Conservation (phyloP, 2,329 filamentous ascomycete genomes). For the Cadophora luteo-olivacea region DNA sequence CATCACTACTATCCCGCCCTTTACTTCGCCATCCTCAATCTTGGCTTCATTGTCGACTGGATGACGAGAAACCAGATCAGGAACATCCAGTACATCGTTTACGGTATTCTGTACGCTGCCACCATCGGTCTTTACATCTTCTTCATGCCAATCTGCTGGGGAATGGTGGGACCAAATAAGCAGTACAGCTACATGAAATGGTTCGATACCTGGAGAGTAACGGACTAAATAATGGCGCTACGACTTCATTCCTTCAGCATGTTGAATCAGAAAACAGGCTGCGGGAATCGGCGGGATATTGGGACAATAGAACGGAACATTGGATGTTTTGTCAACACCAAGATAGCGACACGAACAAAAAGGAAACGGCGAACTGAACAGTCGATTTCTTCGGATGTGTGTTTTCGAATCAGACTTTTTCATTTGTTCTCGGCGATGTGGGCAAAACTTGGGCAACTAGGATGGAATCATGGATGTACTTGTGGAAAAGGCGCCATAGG, state of each 20-base stretch:
- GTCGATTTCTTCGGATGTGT: constrained; percentile 25
- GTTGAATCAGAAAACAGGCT: not conserved
- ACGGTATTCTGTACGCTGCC: constrained; percentile 73
- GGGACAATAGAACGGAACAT: constrained; percentile 4
- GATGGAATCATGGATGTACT: constrained; percentile 17
- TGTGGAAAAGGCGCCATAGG: constrained; percentile 30
- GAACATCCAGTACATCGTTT: constrained; percentile 70
- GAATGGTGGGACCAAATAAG: constrained; percentile 85
- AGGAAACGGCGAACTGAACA: not conserved
- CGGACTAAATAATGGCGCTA: constrained; percentile 37
- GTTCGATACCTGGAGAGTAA: constrained; percentile 77
- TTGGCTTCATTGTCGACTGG: constrained; percentile 91
- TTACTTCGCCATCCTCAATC: constrained; percentile 91
- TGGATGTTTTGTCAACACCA: not conserved
- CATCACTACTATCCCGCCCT: constrained; percentile 99
- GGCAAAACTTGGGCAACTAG: constrained; percentile 23
- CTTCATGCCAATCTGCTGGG: constrained; percentile 95
- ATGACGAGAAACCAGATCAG: constrained; percentile 71
- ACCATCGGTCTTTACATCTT: constrained; percentile 85
- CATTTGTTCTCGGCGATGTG: constrained; percentile 29
- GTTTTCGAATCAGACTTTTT: constrained; percentile 25
- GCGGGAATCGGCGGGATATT: not conserved
- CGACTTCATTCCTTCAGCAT: constrained; percentile 9
- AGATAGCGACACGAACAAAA: not conserved
- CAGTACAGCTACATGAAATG: constrained; percentile 94